Evolutionary conservation across 179 eudicot species (phyloP).

Genomic region (Dionaea muscipula): DNA sequence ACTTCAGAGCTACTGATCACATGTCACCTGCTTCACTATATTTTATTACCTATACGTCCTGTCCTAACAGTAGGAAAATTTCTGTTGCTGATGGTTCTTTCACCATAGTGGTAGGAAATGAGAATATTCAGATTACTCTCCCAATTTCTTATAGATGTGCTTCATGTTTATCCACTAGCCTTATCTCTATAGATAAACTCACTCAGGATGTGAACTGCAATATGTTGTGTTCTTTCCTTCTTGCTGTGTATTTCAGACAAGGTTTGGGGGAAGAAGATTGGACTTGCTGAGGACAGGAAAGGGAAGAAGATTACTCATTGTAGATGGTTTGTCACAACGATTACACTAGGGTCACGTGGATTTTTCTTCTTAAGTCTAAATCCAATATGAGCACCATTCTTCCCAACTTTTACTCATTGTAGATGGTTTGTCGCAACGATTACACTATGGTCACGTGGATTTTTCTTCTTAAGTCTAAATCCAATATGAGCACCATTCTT

Average conservation of each 20-base stretch:
- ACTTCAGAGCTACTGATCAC: neutral
- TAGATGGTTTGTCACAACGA: too few relatives aligned
- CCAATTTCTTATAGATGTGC: neutral
- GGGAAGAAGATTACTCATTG: too few relatives aligned
- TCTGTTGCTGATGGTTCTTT: neutral
- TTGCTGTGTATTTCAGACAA: neutral
- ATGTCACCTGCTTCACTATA: neutral
- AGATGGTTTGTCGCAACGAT: neutral
- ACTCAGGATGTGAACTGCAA: too few relatives aligned
- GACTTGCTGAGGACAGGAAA: conserved; percentile 5
- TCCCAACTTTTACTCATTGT: neutral
- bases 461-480: conserved; percentile 1
- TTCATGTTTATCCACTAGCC: conserved; percentile 2
- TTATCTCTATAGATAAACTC: too few relatives aligned
- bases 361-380: neutral
- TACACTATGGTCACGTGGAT: neutral
- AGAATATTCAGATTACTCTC: neutral
- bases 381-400: conserved; percentile 1
- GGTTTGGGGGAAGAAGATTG: conserved; percentile 2
- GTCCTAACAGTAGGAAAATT: neutral
- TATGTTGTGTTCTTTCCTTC: too few relatives aligned
- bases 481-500: too few relatives aligned
- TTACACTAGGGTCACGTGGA: too few relatives aligned
- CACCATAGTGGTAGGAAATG: neutral
- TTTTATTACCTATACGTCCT: neutral